Evolutionary conservation across 2,329 filamentous ascomycete genomes (phyloP).

Genomic region (Cladosporium sp.): DNA sequence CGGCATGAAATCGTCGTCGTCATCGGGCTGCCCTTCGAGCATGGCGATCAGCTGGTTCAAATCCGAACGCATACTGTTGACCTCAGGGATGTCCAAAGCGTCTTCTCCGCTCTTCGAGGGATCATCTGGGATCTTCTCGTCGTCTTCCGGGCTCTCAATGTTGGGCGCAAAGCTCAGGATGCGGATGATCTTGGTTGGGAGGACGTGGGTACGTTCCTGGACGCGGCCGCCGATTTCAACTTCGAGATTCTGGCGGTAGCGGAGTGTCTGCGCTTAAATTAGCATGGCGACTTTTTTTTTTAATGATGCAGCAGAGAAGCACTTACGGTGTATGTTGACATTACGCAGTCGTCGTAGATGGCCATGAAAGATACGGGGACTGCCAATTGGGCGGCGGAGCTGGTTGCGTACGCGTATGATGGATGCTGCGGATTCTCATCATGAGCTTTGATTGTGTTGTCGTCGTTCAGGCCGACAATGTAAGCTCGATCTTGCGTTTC

Average conservation of each 20-base stretch:
- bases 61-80: constrained; percentile 17
- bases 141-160: not conserved
- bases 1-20: not conserved
- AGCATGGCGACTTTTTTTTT: not conserved
- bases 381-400: constrained; percentile 40
- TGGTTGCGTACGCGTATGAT: constrained; percentile 33
- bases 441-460: constrained; percentile 24
- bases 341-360: constrained; percentile 49
- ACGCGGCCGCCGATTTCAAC: constrained; percentile 21
- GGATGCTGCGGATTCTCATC: constrained; percentile 29
- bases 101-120: not conserved
- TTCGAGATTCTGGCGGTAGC: constrained; percentile 26
- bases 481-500: constrained; percentile 48
- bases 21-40: constrained; percentile 17
- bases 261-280: constrained; percentile 17
- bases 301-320: not conserved
- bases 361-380: constrained; percentile 51
- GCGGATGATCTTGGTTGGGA: constrained; percentile 44
- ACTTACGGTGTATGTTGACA: constrained; percentile 46
- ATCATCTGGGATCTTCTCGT: constrained; percentile 6
- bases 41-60: constrained; percentile 20
- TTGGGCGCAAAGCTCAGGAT: constrained; percentile 41
- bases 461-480: constrained; percentile 42
- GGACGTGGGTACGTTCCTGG: constrained; percentile 33
- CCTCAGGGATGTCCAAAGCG: not conserved